Percentiles rank a stretch among this genome's conserved stretches.
Evolutionary conservation across 169 alveolate species (phyloP).

Genomic region (Plasmodium adleri): DNA sequence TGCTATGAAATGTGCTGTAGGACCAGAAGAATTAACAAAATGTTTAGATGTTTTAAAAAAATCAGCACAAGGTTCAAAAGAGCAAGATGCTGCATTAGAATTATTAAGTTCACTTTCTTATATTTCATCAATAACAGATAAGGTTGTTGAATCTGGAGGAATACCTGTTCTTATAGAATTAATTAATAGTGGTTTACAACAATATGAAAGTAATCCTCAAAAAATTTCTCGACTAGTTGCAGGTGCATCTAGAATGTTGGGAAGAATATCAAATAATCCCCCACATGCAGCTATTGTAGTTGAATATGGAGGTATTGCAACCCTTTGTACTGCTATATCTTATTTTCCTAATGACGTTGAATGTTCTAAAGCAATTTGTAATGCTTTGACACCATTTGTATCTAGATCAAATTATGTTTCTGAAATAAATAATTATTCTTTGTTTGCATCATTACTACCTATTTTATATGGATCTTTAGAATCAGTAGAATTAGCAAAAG

Average conservation of each 20-base stretch:
- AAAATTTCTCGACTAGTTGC: slow-evolving; percentile 87
- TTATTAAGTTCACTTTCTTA: slow-evolving; percentile 92
- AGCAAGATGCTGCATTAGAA: slow-evolving; percentile 91
- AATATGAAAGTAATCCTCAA: slow-evolving; percentile 86
- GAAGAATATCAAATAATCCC: slow-evolving; percentile 89
- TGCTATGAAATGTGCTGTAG: slow-evolving; percentile 89
- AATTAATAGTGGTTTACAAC: slow-evolving; percentile 88
- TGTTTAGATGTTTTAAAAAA: slow-evolving; percentile 89
- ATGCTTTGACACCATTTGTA: slow-evolving; percentile 89
- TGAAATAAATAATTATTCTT: slow-evolving; percentile 82
- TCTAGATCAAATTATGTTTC: slow-evolving; percentile 82
- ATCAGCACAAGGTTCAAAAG: slow-evolving; percentile 88
- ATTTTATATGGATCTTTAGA: slow-evolving; percentile 88
- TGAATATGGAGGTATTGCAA: slow-evolving; percentile 90
- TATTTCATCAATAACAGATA: slow-evolving; percentile 91
- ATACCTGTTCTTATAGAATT: slow-evolving; percentile 90
- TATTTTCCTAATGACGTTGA: slow-evolving; percentile 87
- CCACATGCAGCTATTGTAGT: slow-evolving; percentile 89
- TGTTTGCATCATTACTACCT: slow-evolving; percentile 89
- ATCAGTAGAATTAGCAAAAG: slow-evolving; percentile 85
- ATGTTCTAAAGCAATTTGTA: slow-evolving; percentile 89
- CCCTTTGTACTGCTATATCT: slow-evolving; percentile 90
- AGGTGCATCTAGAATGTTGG: slow-evolving; percentile 92
- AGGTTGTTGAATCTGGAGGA: slow-evolving; percentile 92
- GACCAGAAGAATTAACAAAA: slow-evolving; percentile 89